phyloP scores from a whole-genome alignment of 2,329 filamentous ascomycete species.

The Colletotrichum melonis region DNA sequence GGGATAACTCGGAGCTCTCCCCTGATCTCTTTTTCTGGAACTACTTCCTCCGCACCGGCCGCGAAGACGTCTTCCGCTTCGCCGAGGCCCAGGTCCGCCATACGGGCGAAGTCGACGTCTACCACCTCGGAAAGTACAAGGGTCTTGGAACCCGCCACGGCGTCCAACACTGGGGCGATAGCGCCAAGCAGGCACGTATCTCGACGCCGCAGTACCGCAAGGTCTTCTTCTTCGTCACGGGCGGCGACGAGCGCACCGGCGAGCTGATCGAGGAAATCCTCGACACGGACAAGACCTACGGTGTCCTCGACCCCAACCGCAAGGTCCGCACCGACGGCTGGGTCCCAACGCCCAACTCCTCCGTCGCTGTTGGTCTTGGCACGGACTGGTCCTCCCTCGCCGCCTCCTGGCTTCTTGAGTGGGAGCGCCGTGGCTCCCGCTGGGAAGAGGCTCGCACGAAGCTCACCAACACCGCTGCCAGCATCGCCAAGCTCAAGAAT shows the following conservation, averaged over 20 bases:
- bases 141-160: conserved; percentile 72
- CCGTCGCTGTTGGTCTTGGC: conserved; percentile 63
- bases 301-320: conserved; percentile 65
- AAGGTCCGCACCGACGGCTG: conserved; percentile 68
- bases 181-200: conserved; percentile 71
- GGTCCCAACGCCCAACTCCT: conserved; percentile 53
- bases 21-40: conserved; percentile 73
- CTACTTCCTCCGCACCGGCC: conserved; percentile 69
- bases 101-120: conserved; percentile 71
- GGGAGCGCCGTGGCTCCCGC: conserved; percentile 65
- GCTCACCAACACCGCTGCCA: conserved; percentile 58
- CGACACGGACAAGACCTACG: conserved; percentile 64
- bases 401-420: conserved; percentile 68
- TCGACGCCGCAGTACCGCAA: conserved; percentile 68
- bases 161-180: conserved; percentile 71
- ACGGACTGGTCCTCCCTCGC: conserved; percentile 70
- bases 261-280: conserved; percentile 64
- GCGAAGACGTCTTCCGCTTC: conserved; percentile 67
- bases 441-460: conserved; percentile 64
- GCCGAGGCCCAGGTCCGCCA: conserved; percentile 70
- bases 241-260: conserved; percentile 67
- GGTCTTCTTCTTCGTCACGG: conserved; percentile 65
- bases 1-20: conserved; percentile 74
- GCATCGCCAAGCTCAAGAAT: conserved; percentile 66
- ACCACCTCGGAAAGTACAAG: conserved; percentile 68